Evolutionary conservation across 371 early-diverging fungal genomes (phyloP).

Genomic region (Choanephora cucurbitarum): DNA sequence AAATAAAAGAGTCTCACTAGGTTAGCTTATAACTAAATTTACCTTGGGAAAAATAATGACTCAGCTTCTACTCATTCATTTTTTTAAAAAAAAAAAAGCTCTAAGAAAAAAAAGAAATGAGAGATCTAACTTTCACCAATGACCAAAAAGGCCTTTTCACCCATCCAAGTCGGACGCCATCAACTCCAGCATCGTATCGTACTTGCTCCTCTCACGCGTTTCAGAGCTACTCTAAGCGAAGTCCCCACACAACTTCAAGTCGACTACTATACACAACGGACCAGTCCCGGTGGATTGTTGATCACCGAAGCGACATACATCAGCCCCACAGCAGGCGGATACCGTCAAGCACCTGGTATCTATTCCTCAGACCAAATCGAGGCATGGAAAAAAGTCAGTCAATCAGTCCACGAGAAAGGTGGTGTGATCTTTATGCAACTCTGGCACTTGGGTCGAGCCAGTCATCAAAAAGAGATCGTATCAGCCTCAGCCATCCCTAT

Average conservation of each 20-base stretch:
- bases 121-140: no score
- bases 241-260: constrained; percentile 42
- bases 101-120: no score
- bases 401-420: constrained; percentile 55
- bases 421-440: constrained; percentile 57
- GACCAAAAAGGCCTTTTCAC: not conserved
- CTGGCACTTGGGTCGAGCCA: constrained; percentile 38
- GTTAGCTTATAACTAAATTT: no score
- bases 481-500: constrained; percentile 6
- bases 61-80: no score
- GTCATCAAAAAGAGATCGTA: constrained; percentile 2
- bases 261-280: constrained; percentile 59
- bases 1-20: no score
- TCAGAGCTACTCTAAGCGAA: constrained; percentile 26
- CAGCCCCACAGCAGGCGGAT: constrained; percentile 32
- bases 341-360: constrained; percentile 39
- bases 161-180: not conserved
- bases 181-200: constrained; percentile 48
- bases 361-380: constrained; percentile 44
- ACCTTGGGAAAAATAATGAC: no score
- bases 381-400: constrained; percentile 54
- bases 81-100: no score
- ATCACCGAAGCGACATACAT: constrained; percentile 55
- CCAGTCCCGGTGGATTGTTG: constrained; percentile 53
- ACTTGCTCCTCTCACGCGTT: constrained; percentile 54